A percentile compares a stretch with the other conserved stretches of the same genome.
Conservation (phyloP, 2,329 filamentous ascomycete species). For the Sarocladiaceae sp. region DNA sequence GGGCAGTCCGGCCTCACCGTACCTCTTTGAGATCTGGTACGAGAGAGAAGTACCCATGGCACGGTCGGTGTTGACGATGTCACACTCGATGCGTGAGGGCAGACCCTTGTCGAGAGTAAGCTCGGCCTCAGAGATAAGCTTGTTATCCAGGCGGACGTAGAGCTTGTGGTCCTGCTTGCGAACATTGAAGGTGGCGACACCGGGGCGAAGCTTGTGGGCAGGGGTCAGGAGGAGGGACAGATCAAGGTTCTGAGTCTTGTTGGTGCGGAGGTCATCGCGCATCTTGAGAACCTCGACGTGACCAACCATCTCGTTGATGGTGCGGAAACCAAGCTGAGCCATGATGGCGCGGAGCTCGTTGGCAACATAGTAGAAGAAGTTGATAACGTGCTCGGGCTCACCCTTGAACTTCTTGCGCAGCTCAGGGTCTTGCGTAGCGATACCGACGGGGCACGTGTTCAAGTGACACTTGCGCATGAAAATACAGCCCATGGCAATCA, state of each 20-base stretch:
- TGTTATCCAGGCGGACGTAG: slow-evolving; percentile 90
- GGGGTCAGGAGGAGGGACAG: slow-evolving; percentile 88
- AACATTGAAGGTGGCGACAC: slow-evolving; percentile 94
- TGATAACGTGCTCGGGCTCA: slow-evolving; percentile 93
- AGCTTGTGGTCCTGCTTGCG: slow-evolving; percentile 96
- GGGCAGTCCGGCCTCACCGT: slow-evolving; percentile 81
- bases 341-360: slow-evolving; percentile 96
- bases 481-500: slow-evolving; percentile 96
- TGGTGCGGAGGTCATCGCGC: slow-evolving; percentile 78
- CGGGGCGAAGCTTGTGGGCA: slow-evolving; percentile 89
- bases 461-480: slow-evolving; percentile 80
- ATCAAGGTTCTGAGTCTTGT: slow-evolving; percentile 90
- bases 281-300: slow-evolving; percentile 81
- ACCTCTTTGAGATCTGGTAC: slow-evolving; percentile 90
- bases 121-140: slow-evolving; percentile 92
- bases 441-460: slow-evolving; percentile 67
- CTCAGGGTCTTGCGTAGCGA: slow-evolving; percentile 92
- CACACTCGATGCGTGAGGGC: slow-evolving; percentile 88
- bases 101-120: slow-evolving; percentile 90
- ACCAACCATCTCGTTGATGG: slow-evolving; percentile 96
- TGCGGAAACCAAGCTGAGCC: slow-evolving; percentile 90
- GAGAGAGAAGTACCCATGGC: slow-evolving; percentile 89
- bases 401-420: slow-evolving; percentile 89
- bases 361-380: slow-evolving; percentile 97
- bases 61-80: slow-evolving; percentile 94